Base-by-base conservation (phyloP, 768 basidiomycete genomes). In the Fomitopsis pulvina region DNA sequence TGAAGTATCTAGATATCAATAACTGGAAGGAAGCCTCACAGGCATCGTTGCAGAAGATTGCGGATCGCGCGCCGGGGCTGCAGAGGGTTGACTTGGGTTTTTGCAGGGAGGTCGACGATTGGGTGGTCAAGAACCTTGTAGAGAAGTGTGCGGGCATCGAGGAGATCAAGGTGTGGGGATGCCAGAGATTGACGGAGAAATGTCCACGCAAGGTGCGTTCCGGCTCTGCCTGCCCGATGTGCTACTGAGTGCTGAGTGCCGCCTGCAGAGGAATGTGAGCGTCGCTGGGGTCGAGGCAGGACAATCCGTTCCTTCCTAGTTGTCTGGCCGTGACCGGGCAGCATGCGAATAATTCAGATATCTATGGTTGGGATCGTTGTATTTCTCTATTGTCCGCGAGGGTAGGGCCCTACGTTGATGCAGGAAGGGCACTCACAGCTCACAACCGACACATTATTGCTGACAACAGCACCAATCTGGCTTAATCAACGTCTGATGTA, bases 61-160 rank as follows among this genome's bases (percentile, higher is more conserved):
- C 68, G 21, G 62, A 65, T 38, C 64, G 30, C 9, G 71, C 65
- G 14, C 60, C 56, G 2, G 67, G 73, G 29, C 53, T 95, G 61
- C 67, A 63, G 57, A 74, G 69, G 60, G 53, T 97, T 34, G 88
- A 98, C 60, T 66, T 93, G 2, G 86, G 93, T 1, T 98, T 87
- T 79, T 92, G 92, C 58, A 71, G 94, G 42, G 75, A 78, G 20
- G 74, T 88, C 34, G 85, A 93, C 51, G 87, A 98, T 65, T 93
- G 87, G 60, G 73, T 86, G 2, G 68, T 97, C 54, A 85, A 88
- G 65, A 77, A 70, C 12, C 68, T 92, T 56, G 59, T 92, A 38
- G 71, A 77, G 11, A 66, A 60, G 1, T 75, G 76, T 47, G 45
- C 60, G 0, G 59, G 66, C 21, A 51, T 85, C 20, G 55, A 63